These are phyloP conservation scores for Microcera coccophila DNA, from an alignment of 2,329 filamentous ascomycete genomes.

Conservation along the genomic window DNA sequence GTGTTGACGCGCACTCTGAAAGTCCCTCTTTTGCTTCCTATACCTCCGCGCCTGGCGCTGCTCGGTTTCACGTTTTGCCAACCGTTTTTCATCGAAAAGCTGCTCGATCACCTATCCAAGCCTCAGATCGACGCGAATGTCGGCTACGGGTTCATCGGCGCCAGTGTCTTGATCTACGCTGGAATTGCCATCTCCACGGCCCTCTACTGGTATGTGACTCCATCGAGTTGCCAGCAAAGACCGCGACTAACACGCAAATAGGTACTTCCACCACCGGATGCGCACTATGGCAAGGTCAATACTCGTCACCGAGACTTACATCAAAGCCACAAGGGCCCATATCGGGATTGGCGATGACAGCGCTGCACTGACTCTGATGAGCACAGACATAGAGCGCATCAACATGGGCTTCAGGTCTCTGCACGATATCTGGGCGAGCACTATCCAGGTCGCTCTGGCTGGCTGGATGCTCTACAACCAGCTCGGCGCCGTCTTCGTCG, in stretches of 20 bases:
- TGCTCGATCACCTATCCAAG: conserved; percentile 27
- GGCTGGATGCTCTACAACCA: conserved; percentile 43
- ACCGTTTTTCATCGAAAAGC: conserved; percentile 36
- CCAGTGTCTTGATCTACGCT: conserved; percentile 36
- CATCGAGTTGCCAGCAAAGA: no score
- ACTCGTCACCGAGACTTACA: conserved; percentile 29
- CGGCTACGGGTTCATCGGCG: conserved; percentile 36
- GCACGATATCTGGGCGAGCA: conserved; percentile 34
- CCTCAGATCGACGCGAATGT: conserved; percentile 16
- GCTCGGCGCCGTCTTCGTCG: conserved; percentile 43
- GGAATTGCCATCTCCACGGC: conserved; percentile 32
- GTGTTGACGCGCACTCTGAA: background rate
- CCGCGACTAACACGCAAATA: background rate
- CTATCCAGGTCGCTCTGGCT: conserved; percentile 38
- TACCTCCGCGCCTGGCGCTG: conserved; percentile 4
- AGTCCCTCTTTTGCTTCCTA: conserved; percentile 6
- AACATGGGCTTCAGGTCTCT: conserved; percentile 20
- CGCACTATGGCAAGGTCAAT: conserved; percentile 6
- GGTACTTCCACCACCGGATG: conserved; percentile 8
- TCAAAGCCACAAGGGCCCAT: conserved; percentile 24
- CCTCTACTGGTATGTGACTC: conserved; percentile 5
- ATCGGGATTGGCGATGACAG: conserved; percentile 30
- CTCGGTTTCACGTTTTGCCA: conserved; percentile 36
- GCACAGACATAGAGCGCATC: conserved; percentile 40
- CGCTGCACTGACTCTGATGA: conserved; percentile 42